Conservation (phyloP, 495 filamentous ascomycete species). For the Lindgomyces ingoldianus region DNA sequence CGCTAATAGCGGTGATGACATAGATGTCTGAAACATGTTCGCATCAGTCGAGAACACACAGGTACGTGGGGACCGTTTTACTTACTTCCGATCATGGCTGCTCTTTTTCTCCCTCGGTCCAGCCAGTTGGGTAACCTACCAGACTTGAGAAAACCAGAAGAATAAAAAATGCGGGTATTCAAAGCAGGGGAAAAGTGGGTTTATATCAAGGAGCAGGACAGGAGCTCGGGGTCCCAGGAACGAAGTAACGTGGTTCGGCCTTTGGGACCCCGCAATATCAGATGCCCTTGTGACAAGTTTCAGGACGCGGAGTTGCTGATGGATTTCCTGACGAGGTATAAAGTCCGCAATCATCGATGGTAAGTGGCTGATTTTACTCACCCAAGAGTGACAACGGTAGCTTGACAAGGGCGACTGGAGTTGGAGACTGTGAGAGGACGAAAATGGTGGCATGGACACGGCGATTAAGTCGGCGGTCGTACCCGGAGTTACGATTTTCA, state of each 20-base stretch:
- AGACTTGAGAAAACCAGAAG: neutral
- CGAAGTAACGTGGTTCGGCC: neutral
- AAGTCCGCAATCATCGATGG: neutral
- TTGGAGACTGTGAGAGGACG: neutral
- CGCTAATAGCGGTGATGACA: constrained; percentile 70
- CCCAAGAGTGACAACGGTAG: neutral
- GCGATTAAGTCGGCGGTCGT: neutral
- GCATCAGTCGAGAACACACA: neutral
- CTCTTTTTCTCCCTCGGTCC: neutral
- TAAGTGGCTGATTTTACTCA: neutral
- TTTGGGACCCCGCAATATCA: neutral
- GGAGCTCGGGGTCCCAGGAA: neutral
- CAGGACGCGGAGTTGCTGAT: neutral
- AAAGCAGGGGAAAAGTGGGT: constrained; percentile 1
- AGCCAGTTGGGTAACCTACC: neutral
- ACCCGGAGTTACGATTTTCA: neutral
- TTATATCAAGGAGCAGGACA: neutral
- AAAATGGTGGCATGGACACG: neutral
- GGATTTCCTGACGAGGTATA: neutral
- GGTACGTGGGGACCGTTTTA: neutral
- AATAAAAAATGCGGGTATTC: neutral
- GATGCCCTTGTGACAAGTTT: neutral
- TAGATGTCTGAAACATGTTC: constrained; percentile 62
- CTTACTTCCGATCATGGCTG: neutral
- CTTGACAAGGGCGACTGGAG: neutral